Evolutionary conservation across 1,139 yeast genomes (phyloP), one percentile per base, ranked within the genome.

Genomic region (Candida mesenterica): DNA sequence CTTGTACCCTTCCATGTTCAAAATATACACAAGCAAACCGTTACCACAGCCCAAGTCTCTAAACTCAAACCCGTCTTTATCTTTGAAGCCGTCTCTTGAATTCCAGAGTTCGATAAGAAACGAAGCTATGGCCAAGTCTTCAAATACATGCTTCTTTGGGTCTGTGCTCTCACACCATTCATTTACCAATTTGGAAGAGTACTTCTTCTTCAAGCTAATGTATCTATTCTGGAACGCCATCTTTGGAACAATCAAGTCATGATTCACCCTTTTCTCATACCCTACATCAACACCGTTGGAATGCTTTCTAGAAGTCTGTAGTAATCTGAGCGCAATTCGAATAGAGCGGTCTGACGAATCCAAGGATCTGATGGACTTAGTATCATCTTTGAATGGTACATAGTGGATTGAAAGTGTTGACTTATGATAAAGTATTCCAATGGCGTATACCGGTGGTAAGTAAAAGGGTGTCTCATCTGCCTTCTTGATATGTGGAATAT

Each of bases 21-120:
- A 65, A 17, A 92, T 77, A 49, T 86, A 77, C 5, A 88, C 95
- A 33, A 92, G 63, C 14, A 88, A 68, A 2, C 97, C 98, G 59
- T 92, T 92, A 6, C 98, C 98, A 63, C 98, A 92, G 0, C 98
- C 98, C 38, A 90, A 59, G 57, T 92, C 98, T 42, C 94, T 73
- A 53, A 90, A 90, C 46, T 82, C 80, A 54, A 87, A 79, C 12
- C 64, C 64, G 2, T 62, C 53, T 23, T 67, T 65, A 26, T 59
- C 59, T 24, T 62, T 54, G 30, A 30, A 38, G n/a, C 55, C 57
- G 46, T 82, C 85, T 39, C 77, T 75, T 31, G 72, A 65, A 5
- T 63, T 64, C 97, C 97, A 90, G 26, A 87, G 70, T 56, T 87
- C 96, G n/a, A 90, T 84, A 40, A 92, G 66, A 50, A 90, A 92